Base-by-base conservation (phyloP, 495 filamentous ascomycete species). In the Penicillium argentinense region DNA sequence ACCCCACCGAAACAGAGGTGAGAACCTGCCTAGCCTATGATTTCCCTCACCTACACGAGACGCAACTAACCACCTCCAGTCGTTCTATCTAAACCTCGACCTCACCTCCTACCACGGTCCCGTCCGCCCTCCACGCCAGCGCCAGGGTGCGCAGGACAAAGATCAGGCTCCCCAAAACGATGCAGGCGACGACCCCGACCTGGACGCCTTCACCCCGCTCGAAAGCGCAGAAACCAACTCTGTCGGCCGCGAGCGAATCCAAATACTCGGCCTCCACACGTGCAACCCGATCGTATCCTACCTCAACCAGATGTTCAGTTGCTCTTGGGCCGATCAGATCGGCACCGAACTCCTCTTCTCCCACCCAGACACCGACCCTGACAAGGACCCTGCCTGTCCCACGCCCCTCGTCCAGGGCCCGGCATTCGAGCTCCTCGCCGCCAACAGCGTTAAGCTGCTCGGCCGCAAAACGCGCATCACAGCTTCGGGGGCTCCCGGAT, bases 301-400 rank as follows among this genome's bases (percentile, higher is more conserved):
- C 71, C 73, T 84, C 33, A 85, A 84, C 36, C 79, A 81, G 40
- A 68, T 90, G 25, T 91, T 88, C 62, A 82, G 78, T 51, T 91
- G 88, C 45, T 61, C 77, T 22, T 96, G 91, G 91, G 76, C 76
- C 23, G 75, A 84, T 34, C 85, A 88, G 46, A 75, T 92, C 3
- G 90, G 90, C 24, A 93, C 89, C 0, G 88, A 95, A 38, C 59
- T 95, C 50, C 74, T 90, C 45, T 83, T 96, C 44, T 68, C 80
- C 0, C 65, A 67, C 1, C 80, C 75, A 39, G 66, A 68, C 42
- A 51, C 49, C 42, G 59, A 22, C 52, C 73, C 41, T 67, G 54
- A 60, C 4, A 17, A 39, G 6, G 53, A 59, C 36, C 53, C 55
- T 63, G 9, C 67, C 57, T n/a, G 67, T 74, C 30, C 51, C 66